Percentiles rank a stretch among this genome's conserved stretches.
phyloP scores from a whole-genome alignment of 306 rosid genomes.

The Trichosanthes cucumerina region DNA sequence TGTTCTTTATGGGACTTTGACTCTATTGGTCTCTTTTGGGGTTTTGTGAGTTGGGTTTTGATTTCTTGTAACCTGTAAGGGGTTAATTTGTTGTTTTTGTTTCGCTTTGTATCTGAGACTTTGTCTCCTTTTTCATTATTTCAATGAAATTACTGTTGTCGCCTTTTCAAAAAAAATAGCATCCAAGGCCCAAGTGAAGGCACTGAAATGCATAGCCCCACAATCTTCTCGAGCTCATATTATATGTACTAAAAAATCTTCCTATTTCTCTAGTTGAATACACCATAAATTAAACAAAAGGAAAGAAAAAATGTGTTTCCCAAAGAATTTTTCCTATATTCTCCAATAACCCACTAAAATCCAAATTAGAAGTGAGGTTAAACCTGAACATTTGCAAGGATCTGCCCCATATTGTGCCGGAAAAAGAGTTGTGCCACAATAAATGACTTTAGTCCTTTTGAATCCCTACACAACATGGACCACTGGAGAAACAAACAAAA shows the following conservation, averaged over 20 bases:
- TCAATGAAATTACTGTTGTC: too few relatives aligned
- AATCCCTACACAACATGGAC: background rate
- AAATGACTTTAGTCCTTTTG: background rate
- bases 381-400: background rate
- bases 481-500: background rate
- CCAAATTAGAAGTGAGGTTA: conserved; percentile 5
- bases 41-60: too few relatives aligned
- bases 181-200: background rate
- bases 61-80: too few relatives aligned
- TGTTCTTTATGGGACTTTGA: too few relatives aligned
- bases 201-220: background rate
- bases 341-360: background rate
- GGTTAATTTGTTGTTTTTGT: too few relatives aligned
- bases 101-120: too few relatives aligned
- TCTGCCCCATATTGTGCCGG: background rate
- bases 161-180: too few relatives aligned
- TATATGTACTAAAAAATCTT: background rate
- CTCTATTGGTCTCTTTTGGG: too few relatives aligned
- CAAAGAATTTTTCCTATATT: background rate
- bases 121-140: too few relatives aligned
- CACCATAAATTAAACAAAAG: background rate
- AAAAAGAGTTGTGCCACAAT: background rate
- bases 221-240: background rate
- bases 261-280: background rate
- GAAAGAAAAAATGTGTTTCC: background rate